Conservation (phyloP, 2,329 filamentous ascomycete species). For the Basipetospora chlamydospora region DNA sequence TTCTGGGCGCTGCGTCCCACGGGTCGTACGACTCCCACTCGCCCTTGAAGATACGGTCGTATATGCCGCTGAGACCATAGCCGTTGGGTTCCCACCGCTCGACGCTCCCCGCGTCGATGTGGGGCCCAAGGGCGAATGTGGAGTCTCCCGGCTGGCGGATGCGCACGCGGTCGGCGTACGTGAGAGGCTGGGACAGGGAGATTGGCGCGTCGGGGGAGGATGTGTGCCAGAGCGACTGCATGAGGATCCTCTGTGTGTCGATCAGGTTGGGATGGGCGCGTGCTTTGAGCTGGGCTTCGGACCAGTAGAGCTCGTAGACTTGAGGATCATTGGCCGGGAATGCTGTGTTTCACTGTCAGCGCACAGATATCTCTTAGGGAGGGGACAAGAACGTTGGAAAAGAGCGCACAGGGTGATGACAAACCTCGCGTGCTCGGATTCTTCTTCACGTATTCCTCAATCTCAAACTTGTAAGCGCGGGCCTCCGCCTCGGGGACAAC, state of each 20-base stretch:
- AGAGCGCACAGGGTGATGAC: too few species aligned
- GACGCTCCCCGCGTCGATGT: slow-evolving; percentile 59
- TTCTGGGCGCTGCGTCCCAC: slow-evolving; percentile 60
- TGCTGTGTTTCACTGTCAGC: slow-evolving; percentile 27
- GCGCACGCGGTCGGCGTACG: slow-evolving; percentile 58
- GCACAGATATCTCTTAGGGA: too few species aligned
- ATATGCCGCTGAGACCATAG: slow-evolving; percentile 54
- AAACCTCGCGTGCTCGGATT: slow-evolving; percentile 46
- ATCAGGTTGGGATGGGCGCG: slow-evolving; percentile 53
- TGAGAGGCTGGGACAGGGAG: slow-evolving; percentile 38
- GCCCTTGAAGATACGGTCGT: slow-evolving; percentile 58
- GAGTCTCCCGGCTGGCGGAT: slow-evolving; percentile 58
- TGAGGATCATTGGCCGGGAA: slow-evolving; percentile 54
- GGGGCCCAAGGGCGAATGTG: slow-evolving; percentile 25
- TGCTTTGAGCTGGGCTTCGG: slow-evolving; percentile 50
- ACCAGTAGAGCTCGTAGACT: slow-evolving; percentile 68
- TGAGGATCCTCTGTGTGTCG: slow-evolving; percentile 43
- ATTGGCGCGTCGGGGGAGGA: slow-evolving; percentile 32
- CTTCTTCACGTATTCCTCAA: slow-evolving; percentile 48
- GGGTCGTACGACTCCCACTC: slow-evolving; percentile 64
- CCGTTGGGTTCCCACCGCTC: slow-evolving; percentile 61
- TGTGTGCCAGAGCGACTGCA: slow-evolving; percentile 50
- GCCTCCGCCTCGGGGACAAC: slow-evolving; percentile 51
- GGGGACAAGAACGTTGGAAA: too few species aligned
- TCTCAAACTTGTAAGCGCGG: slow-evolving; percentile 46